Evolutionary conservation across 2,329 filamentous ascomycete species (phyloP), one percentile per base, ranked within the genome.

Genomic region (Verticillium klebahnii): DNA sequence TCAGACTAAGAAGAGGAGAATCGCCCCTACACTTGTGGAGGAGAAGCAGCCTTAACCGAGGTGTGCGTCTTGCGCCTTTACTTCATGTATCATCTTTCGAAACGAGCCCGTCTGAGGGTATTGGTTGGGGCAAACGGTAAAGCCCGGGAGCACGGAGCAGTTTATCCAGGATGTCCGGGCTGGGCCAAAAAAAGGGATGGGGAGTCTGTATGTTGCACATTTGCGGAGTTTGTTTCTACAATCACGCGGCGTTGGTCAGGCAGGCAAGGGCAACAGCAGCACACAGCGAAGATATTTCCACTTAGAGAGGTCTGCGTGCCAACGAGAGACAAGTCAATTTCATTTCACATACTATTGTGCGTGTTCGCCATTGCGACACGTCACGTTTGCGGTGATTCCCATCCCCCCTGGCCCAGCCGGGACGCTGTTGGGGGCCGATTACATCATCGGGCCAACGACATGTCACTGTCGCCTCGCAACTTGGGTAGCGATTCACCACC

Each of bases 1-100:
- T 17, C 79, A 85, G 68, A 80, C 85, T 5, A 92, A 92, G 77
- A 89, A 87, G 75, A 82, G 89, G 68, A 81, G 89, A 57, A 86
- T 92, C 68, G 89, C 89, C 4, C 89, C 89, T 4, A 91, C 88
- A 1, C 80, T 81, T 1, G 79, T 91, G 19, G 73, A 75, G 32
- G 55, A 36, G 31, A 57, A 57, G 32, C 37, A 57, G 55, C 32
- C 55, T 36, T 57, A 9, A 52, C 8, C n/a, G 45, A 25, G 45
- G 19, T 19, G 45, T 19, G 11, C 19, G 9, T 23, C 4, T 52
- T 23, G 17, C 15, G 37, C 15, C 37, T 40, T 15, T 14, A 3
- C 34, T 40, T 40, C 37, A 40, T 40, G 37, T 40, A 40, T 40
- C 17, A 17, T 11, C 15, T 2, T 17, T 40, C 5, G 37, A 15